Conservation (phyloP, 73 alveolate species). For the Symbiodinium natans region DNA sequence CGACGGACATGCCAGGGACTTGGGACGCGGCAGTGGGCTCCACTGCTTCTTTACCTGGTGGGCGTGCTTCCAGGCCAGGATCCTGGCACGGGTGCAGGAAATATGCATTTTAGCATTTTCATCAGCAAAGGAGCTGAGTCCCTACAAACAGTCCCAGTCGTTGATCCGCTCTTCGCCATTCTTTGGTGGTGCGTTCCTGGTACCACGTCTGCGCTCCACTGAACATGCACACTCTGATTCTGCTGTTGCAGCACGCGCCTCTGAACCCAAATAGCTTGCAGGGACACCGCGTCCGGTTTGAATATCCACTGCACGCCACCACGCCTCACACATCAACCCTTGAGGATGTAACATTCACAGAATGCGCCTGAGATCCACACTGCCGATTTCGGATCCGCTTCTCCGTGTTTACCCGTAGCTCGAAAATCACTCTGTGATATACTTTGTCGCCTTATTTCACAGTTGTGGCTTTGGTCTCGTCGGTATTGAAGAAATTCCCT, state of each 20-base stretch:
- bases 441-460: conserved; percentile 11
- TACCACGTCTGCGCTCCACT: background rate
- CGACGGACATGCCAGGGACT: background rate
- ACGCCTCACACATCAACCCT: background rate
- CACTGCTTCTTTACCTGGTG: background rate
- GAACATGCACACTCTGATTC: background rate
- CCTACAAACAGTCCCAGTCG: conserved; percentile 36
- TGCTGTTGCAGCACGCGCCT: background rate
- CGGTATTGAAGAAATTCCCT: background rate
- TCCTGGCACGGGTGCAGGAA: background rate
- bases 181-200: conserved; percentile 67
- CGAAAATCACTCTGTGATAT: conserved; percentile 59
- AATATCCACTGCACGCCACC: conserved; percentile 92
- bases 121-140: background rate
- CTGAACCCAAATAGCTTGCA: conserved; percentile 73
- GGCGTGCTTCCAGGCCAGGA: conserved; percentile 52
- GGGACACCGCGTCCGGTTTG: conserved; percentile 81
- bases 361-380: background rate
- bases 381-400: conserved; percentile 42
- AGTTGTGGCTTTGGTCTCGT: too few relatives aligned
- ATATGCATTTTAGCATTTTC: background rate
- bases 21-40: background rate
- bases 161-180: conserved; percentile 89
- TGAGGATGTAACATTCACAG: background rate
- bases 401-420: conserved; percentile 77